Base-by-base conservation (phyloP, 345 rosid genomes). In the Salix caprea region DNA sequence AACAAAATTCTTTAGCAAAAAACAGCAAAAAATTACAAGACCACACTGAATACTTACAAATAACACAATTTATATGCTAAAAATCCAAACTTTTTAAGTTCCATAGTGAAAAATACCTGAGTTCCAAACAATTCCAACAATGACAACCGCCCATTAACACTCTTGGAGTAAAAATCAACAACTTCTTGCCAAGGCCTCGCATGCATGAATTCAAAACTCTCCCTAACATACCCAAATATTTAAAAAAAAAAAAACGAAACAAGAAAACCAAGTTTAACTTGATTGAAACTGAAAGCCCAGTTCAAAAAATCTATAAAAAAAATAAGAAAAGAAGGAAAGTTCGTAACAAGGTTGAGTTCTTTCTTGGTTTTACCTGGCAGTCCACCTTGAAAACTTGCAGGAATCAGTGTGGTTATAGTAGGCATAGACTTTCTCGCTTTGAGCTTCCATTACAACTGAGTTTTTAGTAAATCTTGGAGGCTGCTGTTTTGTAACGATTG, bases 361-460 rank as follows among this genome's bases (percentile, higher is more conserved):
- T 10, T 61, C 32, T 61, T 61, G 32, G 28, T 61, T 61, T 61
- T 46, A 89, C 96, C 92, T 91, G 78, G 97, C 85, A 56, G 82
- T 91, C 99, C 99, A 93, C 26, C 99, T 86, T 13, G 85, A 84
- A 64, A 80, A 84, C 62, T 65, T 88, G 87, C 93, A 89, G 10
- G 93, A 88, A 81, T 90, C 94, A 44, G 88, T 85, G 72, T 93
- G 99, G 74, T 91, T 87, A 80, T 93, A 93, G 50, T 90, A 94
- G 67, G 72, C 75, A 79, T 87, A 84, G 30, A 78, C 82, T 79
- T 87, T 89, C 70, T 50, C 8, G 80, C 73, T 26, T 71, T 56
- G 2, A 30, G 50, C 30, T 42, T 36, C 2, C 46, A n/a, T 11
- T 1, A 60, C 15, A 42, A 18, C 2, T 65, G 28, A 6, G 23